These are phyloP conservation scores for Polyplosphaeria fusca DNA, from an alignment of 495 filamentous ascomycete species.

Conservation along the genomic window DNA sequence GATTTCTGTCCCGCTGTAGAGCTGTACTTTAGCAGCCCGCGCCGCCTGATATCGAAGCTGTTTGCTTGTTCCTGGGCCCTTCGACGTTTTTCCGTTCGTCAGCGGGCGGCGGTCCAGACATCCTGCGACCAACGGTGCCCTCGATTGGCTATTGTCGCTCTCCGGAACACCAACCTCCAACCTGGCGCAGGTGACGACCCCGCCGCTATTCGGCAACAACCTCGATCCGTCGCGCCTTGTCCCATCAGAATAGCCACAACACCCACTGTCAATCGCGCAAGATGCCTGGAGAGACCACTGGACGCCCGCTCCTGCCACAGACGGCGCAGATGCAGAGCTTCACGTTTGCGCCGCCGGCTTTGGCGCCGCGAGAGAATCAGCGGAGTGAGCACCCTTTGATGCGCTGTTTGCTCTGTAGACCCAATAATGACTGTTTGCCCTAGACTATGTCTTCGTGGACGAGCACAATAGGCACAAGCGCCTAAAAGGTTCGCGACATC, in stretches of 20 bases:
- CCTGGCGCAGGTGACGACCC: constrained; percentile 20
- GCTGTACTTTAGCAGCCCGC: constrained; percentile 16
- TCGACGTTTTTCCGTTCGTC: constrained; percentile 6
- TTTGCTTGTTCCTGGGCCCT: constrained; percentile 1
- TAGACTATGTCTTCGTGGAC: constrained; percentile 99
- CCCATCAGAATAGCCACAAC: neutral
- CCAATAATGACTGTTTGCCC: constrained; percentile 2
- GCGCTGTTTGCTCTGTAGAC: neutral
- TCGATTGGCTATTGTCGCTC: constrained; percentile 18
- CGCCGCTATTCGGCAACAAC: constrained; percentile 15
- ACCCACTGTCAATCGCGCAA: constrained; percentile 3
- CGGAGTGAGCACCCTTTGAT: constrained; percentile 52
- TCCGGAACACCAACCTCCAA: constrained; percentile 16
- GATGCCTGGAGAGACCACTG: constrained; percentile 57
- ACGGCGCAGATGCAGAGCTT: constrained; percentile 55
- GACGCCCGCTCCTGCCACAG: constrained; percentile 58
- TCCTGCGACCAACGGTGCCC: constrained; percentile 1
- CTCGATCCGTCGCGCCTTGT: neutral
- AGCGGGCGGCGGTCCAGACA: constrained; percentile 14
- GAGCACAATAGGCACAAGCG: constrained; percentile 98
- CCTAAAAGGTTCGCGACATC: constrained; percentile 70
- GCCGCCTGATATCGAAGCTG: constrained; percentile 8
- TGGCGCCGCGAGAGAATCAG: constrained; percentile 60
- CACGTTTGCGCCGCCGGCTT: constrained; percentile 57
- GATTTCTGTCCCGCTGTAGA: constrained; percentile 21